Evolutionary conservation across 176 grass and related monocot species (phyloP).

Genomic region (Typha latifolia): DNA sequence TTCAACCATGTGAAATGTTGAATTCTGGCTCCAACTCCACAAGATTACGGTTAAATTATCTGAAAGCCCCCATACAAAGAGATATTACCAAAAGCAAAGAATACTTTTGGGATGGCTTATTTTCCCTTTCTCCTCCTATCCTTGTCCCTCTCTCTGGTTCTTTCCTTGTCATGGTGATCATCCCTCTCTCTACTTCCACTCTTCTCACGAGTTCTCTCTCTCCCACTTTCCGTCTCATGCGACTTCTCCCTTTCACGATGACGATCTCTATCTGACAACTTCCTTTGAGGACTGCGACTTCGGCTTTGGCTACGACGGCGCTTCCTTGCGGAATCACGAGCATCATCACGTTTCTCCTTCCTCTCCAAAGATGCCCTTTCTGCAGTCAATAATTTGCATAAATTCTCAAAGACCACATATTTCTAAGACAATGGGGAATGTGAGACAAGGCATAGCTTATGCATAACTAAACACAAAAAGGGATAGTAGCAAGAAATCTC

Average conservation of each 20-base stretch:
- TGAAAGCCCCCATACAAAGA: neutral
- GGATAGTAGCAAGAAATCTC: too few species aligned
- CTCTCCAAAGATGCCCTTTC: slow-evolving; percentile 46
- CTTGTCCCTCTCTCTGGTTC: slow-evolving; percentile 53
- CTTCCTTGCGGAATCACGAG: slow-evolving; percentile 50
- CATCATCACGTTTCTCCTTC: slow-evolving; percentile 50
- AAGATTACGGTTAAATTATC: neutral
- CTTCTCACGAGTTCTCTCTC: slow-evolving; percentile 53
- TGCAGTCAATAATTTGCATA: slow-evolving; percentile 22
- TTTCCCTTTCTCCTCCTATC: slow-evolving; percentile 60
- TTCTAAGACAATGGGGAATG: neutral
- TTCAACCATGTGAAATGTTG: too few species aligned
- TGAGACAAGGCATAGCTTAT: neutral
- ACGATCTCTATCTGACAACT: slow-evolving; percentile 43
- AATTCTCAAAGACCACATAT: neutral
- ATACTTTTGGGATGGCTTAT: neutral
- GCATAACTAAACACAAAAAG: neutral
- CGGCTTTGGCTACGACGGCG: slow-evolving; percentile 44
- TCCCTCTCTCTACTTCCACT: slow-evolving; percentile 54
- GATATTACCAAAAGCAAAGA: neutral
- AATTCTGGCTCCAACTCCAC: neutral
- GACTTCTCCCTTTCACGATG: slow-evolving; percentile 40
- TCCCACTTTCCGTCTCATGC: slow-evolving; percentile 38
- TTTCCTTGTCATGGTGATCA: slow-evolving; percentile 45
- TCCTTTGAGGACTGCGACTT: slow-evolving; percentile 69